Evolutionary conservation across 192 early-diverging fungal species (phyloP).

Genomic region (Chytriomyces hyalinus): DNA sequence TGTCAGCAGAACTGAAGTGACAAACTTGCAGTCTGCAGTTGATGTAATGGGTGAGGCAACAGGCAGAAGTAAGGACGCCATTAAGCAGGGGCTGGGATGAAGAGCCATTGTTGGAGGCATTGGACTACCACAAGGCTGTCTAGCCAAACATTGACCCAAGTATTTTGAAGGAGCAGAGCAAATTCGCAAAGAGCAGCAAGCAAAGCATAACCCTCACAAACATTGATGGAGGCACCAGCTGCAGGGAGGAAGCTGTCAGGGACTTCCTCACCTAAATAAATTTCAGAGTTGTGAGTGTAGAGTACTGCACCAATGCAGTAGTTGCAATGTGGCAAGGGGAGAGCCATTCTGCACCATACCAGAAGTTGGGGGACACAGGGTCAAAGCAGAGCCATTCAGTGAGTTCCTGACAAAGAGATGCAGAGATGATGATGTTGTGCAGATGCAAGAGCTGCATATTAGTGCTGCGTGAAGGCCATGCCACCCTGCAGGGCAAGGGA

Average conservation of each 20-base stretch:
- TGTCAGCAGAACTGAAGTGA: conserved; percentile 8
- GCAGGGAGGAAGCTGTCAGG: neutral
- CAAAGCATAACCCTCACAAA: neutral
- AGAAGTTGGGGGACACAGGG: neutral
- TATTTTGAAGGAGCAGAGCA: neutral
- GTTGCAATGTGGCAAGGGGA: neutral
- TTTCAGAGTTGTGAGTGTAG: neutral
- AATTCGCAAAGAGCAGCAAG: neutral
- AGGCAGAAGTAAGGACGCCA: neutral
- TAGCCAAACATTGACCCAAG: neutral
- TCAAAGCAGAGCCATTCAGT: conserved; percentile 8
- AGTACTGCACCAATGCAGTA: neutral
- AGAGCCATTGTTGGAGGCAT: neutral
- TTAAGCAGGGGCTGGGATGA: neutral
- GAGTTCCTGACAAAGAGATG: neutral
- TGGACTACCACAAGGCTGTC: conserved; percentile 3
- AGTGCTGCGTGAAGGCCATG: neutral
- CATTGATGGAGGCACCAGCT: conserved; percentile 4
- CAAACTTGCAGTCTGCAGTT: conserved; percentile 9
- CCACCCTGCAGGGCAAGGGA: conserved; percentile 12
- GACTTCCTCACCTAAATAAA: neutral
- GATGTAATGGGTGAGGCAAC: neutral
- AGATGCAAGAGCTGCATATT: neutral
- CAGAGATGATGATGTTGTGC: neutral
- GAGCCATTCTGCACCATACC: conserved; percentile 10